Evolutionary conservation across 495 filamentous ascomycete species (phyloP).

Genomic region (Cenococcum geophilum): DNA sequence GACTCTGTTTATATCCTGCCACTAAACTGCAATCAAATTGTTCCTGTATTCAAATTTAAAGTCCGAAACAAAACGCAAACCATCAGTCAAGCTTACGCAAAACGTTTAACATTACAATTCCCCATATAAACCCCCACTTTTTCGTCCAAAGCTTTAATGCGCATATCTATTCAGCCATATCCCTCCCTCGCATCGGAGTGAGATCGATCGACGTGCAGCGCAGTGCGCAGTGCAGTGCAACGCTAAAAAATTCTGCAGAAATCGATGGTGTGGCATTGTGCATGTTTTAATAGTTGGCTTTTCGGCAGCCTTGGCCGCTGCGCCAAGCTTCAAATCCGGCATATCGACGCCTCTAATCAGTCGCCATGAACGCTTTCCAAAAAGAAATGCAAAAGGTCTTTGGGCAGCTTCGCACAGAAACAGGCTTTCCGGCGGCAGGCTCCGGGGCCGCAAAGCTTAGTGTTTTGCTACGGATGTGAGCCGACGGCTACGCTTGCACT

Average conservation of each 20-base stretch:
- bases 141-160: too few relatives aligned
- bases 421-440: background rate
- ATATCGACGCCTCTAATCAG: background rate
- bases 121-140: too few relatives aligned
- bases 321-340: background rate
- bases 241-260: background rate
- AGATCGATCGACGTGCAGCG: too few relatives aligned
- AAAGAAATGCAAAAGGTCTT: background rate
- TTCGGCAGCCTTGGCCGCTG: background rate
- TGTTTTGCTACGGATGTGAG: background rate
- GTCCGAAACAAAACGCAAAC: background rate
- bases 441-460: conserved; percentile 4
- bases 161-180: too few relatives aligned
- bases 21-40: background rate
- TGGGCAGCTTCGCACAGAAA: background rate
- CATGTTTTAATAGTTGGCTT: background rate
- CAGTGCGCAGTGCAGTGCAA: background rate
- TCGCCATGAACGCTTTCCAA: background rate
- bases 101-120: too few relatives aligned
- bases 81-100: background rate
- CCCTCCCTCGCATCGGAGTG: too few relatives aligned
- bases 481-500: background rate
- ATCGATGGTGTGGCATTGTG: background rate
- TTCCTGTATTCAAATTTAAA: background rate
- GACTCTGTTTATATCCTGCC: background rate